Conservation (phyloP, 2,329 filamentous ascomycete species). For the Ascosphaera pollenicola region DNA sequence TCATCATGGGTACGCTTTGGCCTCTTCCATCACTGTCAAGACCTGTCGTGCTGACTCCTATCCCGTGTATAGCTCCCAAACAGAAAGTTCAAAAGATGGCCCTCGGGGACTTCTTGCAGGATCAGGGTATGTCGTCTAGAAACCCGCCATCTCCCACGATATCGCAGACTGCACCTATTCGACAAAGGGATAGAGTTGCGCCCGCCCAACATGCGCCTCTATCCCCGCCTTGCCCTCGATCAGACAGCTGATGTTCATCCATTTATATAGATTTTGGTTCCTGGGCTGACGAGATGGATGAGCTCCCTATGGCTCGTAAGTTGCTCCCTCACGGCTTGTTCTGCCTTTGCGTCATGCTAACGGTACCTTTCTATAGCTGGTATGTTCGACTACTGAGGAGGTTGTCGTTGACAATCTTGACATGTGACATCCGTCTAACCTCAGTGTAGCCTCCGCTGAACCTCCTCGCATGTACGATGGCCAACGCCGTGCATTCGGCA, state of each 20-base stretch:
- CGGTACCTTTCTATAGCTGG: slow-evolving; percentile 1
- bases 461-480: slow-evolving; percentile 23
- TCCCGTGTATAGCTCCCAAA: slow-evolving; percentile 50
- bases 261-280: slow-evolving; percentile 46
- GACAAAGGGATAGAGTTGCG: too few species aligned
- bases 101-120: slow-evolving; percentile 84
- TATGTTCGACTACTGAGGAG: background rate
- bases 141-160: background rate
- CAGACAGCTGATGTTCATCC: too few species aligned
- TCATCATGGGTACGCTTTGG: slow-evolving; percentile 35
- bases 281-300: slow-evolving; percentile 98
- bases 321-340: slow-evolving; percentile 6
- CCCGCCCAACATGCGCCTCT: slow-evolving; percentile 9
- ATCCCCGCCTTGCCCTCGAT: too few species aligned
- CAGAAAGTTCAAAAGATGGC: slow-evolving; percentile 93
- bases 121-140: slow-evolving; percentile 47
- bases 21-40: slow-evolving; percentile 1
- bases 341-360: slow-evolving; percentile 1
- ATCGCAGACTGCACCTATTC: too few species aligned
- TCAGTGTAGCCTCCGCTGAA: slow-evolving; percentile 15
- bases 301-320: slow-evolving; percentile 52
- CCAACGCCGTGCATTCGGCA: slow-evolving; percentile 27
- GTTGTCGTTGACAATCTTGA: too few species aligned
- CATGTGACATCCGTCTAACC: slow-evolving; percentile 4
- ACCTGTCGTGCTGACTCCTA: slow-evolving; percentile 4